phyloP scores from a whole-genome alignment of 495 filamentous ascomycete species.

The Trichoderma parareesei region DNA sequence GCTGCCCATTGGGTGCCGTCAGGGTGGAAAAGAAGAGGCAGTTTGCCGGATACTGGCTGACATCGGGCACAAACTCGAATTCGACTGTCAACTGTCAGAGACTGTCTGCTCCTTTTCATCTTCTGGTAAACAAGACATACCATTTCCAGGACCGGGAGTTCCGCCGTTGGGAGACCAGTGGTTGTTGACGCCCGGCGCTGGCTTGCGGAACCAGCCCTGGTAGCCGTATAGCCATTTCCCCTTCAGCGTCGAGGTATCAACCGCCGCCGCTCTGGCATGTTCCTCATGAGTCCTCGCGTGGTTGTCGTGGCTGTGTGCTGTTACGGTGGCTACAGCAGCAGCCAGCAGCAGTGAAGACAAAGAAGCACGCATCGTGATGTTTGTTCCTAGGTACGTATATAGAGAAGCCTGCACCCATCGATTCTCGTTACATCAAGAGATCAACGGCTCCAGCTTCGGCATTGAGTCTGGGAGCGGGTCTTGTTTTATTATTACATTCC shows the following conservation, averaged over 20 bases:
- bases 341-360: not conserved
- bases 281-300: not conserved
- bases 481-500: not conserved
- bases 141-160: slow-evolving; percentile 22
- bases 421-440: not conserved
- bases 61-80: slow-evolving; percentile 25
- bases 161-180: slow-evolving; percentile 16
- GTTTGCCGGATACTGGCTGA: slow-evolving; percentile 24
- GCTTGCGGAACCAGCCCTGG: slow-evolving; percentile 27
- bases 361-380: not conserved
- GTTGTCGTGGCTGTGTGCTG: not conserved
- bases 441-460: not conserved
- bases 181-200: slow-evolving; percentile 15
- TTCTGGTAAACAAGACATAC: too few relatives aligned
- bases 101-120: not conserved
- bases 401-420: not conserved
- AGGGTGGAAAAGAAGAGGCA: slow-evolving; percentile 26
- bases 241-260: slow-evolving; percentile 23
- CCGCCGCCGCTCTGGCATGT: slow-evolving; percentile 12
- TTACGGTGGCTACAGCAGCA: not conserved
- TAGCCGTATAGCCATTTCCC: slow-evolving; percentile 26
- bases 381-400: too few relatives aligned
- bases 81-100: slow-evolving; percentile 15
- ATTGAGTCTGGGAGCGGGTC: not conserved
- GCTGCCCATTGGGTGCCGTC: slow-evolving; percentile 17